phyloP scores from a whole-genome alignment of 1,284 basidiomycete genomes.

The Tilletia horrida region DNA sequence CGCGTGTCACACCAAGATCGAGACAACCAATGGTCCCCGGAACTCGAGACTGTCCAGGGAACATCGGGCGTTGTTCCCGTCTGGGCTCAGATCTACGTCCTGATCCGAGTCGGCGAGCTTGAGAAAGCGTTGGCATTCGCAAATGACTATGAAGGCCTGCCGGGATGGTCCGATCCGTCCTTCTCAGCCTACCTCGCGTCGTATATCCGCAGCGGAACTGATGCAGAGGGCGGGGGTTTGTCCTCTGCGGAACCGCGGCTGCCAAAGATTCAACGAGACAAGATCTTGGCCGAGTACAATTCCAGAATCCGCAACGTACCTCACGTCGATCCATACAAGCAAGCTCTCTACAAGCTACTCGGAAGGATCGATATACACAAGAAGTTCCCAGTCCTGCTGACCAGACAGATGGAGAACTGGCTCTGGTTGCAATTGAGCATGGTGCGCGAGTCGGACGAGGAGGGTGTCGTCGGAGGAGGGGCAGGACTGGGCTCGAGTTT shows the following conservation, averaged over 20 bases:
- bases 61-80: constrained; percentile 61
- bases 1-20: constrained; percentile 44
- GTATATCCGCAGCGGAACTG: constrained; percentile 66
- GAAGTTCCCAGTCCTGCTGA: constrained; percentile 77
- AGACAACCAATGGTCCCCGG: constrained; percentile 44
- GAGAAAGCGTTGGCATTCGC: constrained; percentile 73
- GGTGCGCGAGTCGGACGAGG: constrained; percentile 57
- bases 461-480: constrained; percentile 32
- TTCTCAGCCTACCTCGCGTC: constrained; percentile 82
- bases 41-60: constrained; percentile 42
- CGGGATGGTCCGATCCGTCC: constrained; percentile 75
- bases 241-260: constrained; percentile 27
- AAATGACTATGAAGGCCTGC: constrained; percentile 67
- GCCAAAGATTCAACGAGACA: constrained; percentile 75
- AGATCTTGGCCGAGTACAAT: constrained; percentile 83
- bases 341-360: constrained; percentile 91
- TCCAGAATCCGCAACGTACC: constrained; percentile 67
- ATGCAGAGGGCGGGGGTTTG: constrained; percentile 65
- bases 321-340: constrained; percentile 79
- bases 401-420: constrained; percentile 93
- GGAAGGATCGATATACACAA: constrained; percentile 82
- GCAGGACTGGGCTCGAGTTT: constrained; percentile 27
- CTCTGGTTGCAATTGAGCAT: constrained; percentile 93
- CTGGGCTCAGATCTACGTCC: constrained; percentile 88
- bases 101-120: constrained; percentile 79